phyloP scores from a whole-genome alignment of 2,329 filamentous ascomycete species.

The Phialocephala subalpina region DNA sequence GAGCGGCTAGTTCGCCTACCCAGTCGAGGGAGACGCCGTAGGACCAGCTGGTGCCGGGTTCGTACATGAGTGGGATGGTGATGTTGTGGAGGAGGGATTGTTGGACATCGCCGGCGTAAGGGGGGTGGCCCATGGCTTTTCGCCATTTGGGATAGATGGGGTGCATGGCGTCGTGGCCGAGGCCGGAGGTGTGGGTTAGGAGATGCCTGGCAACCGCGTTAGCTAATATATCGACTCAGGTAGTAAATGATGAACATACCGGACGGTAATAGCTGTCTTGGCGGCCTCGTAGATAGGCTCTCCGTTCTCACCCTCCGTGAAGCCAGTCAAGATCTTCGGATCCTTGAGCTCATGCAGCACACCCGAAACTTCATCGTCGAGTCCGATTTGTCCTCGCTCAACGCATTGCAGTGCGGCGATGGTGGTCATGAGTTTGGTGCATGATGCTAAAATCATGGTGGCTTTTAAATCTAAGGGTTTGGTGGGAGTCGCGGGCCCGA shows the following conservation, averaged over 20 bases:
- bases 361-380: conserved; percentile 52
- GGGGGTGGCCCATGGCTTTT: conserved; percentile 11
- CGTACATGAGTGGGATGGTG: conserved; percentile 62
- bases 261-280: conserved; percentile 33
- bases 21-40: conserved; percentile 64
- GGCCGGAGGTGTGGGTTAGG: conserved; percentile 35
- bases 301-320: conserved; percentile 25
- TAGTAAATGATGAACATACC: conserved; percentile 19
- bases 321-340: conserved; percentile 33
- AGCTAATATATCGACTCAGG: background rate
- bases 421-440: conserved; percentile 62
- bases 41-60: conserved; percentile 68
- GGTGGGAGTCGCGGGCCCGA: conserved; percentile 58
- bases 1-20: conserved; percentile 58
- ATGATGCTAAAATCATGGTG: conserved; percentile 58
- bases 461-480: conserved; percentile 59
- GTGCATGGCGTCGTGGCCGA: conserved; percentile 27
- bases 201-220: conserved; percentile 15
- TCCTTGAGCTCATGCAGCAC: conserved; percentile 36
- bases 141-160: conserved; percentile 22
- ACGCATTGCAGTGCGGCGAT: conserved; percentile 64
- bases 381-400: conserved; percentile 54
- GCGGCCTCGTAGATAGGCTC: conserved; percentile 28
- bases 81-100: conserved; percentile 18
- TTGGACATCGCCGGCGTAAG: background rate